These are phyloP conservation scores for Aspergillus carbonarius DNA, from an alignment of 2,329 filamentous ascomycete species.

Conservation along the genomic window DNA sequence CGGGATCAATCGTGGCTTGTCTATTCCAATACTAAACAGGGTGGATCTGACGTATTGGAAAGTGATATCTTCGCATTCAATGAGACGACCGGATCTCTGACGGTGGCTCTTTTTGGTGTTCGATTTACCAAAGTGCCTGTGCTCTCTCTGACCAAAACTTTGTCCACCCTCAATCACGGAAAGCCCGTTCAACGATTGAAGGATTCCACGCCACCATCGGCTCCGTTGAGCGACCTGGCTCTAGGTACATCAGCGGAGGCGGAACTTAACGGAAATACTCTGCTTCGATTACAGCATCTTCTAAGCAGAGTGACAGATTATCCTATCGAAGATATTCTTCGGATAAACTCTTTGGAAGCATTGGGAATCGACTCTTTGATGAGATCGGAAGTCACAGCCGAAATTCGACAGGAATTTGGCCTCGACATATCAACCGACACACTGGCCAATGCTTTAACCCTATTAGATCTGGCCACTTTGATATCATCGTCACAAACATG, in stretches of 20 bases:
- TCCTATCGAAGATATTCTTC: not conserved
- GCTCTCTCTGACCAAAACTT: not conserved
- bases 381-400: slow-evolving; percentile 19
- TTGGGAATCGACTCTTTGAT: slow-evolving; percentile 25
- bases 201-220: not conserved
- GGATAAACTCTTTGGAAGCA: not conserved
- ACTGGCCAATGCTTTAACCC: not conserved
- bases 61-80: slow-evolving; percentile 1
- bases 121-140: not conserved
- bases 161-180: not conserved
- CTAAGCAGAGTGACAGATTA: not conserved
- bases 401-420: slow-evolving; percentile 15
- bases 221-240: not conserved
- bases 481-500: not conserved
- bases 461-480: not conserved
- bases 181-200: not conserved
- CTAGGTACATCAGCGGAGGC: not conserved
- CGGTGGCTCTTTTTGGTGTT: not conserved
- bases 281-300: not conserved
- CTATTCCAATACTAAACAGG: not conserved
- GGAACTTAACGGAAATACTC: not conserved
- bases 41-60: not conserved
- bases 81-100: not conserved
- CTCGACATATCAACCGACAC: not conserved
- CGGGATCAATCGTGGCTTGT: not conserved